Evolutionary conservation across 495 filamentous ascomycete species (phyloP).

Genomic region (Aspergillus sclerotioniger): DNA sequence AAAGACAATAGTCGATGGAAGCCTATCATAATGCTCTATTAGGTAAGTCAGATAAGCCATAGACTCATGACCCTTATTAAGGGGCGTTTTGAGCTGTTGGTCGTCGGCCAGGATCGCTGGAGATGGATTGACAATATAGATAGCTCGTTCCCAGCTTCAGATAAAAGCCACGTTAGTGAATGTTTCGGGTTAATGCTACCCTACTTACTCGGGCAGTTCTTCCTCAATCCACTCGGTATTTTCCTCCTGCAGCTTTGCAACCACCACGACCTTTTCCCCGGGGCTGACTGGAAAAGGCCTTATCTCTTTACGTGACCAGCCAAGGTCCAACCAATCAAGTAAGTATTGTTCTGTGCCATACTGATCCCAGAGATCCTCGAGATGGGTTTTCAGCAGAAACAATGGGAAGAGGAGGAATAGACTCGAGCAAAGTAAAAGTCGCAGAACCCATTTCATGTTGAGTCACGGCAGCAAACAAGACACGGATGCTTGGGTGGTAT

Average conservation of each 20-base stretch:
- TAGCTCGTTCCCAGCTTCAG: slow-evolving; percentile 52
- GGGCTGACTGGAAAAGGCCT: slow-evolving; percentile 8
- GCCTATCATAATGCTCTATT: slow-evolving; percentile 64
- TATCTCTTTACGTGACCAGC: slow-evolving; percentile 11
- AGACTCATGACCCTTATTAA: slow-evolving; percentile 73
- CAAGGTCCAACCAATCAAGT: slow-evolving; percentile 30
- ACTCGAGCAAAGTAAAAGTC: slow-evolving; percentile 33
- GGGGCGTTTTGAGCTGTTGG: slow-evolving; percentile 31
- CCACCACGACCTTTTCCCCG: slow-evolving; percentile 53
- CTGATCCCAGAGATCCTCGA: slow-evolving; percentile 44
- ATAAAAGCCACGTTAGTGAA: neutral
- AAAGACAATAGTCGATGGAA: slow-evolving; percentile 67
- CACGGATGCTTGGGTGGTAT: no score
- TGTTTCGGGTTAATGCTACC: neutral
- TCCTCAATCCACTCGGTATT: slow-evolving; percentile 59
- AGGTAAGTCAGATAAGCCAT: slow-evolving; percentile 74
- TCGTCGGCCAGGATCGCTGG: slow-evolving; percentile 45
- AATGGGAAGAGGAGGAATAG: slow-evolving; percentile 33
- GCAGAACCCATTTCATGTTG: slow-evolving; percentile 41
- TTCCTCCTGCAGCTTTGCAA: slow-evolving; percentile 57
- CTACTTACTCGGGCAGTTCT: slow-evolving; percentile 48
- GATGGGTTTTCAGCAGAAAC: slow-evolving; percentile 38
- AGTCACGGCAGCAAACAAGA: neutral
- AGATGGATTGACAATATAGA: slow-evolving; percentile 65
- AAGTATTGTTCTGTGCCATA: slow-evolving; percentile 46